phyloP scores from a whole-genome alignment of 2,329 filamentous ascomycete species.

The Mycosphaerelloides madeirae region DNA sequence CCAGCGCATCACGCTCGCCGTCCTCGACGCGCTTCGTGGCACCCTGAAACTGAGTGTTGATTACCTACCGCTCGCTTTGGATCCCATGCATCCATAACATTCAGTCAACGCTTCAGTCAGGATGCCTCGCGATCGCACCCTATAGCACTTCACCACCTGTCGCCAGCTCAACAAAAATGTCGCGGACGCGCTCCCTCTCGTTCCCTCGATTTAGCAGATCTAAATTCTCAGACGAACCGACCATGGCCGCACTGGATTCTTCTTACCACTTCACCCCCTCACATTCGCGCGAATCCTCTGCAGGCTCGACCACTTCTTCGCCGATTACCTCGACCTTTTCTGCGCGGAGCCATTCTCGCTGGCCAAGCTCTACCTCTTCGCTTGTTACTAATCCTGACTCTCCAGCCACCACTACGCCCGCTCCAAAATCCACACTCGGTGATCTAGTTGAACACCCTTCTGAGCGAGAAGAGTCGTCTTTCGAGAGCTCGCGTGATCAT shows the following conservation, averaged over 20 bases:
- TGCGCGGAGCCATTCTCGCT: slow-evolving; percentile 56
- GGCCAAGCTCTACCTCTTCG: slow-evolving; percentile 74
- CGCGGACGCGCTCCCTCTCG: slow-evolving; percentile 25
- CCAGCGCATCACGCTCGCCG: slow-evolving; percentile 18
- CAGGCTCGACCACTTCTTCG: slow-evolving; percentile 60
- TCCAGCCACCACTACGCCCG: slow-evolving; percentile 42
- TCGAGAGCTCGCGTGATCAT: slow-evolving; percentile 35
- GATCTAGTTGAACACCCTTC: slow-evolving; percentile 80
- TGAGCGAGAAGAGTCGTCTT: slow-evolving; percentile 59
- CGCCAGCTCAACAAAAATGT: slow-evolving; percentile 24
- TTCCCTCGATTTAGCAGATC: slow-evolving; percentile 23
- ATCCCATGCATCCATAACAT: slow-evolving; percentile 23
- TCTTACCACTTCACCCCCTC: slow-evolving; percentile 22
- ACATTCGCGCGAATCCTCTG: slow-evolving; percentile 35
- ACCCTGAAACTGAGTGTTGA: slow-evolving; percentile 17
- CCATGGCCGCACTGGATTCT: slow-evolving; percentile 14
- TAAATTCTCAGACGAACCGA: slow-evolving; percentile 19
- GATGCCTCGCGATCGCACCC: slow-evolving; percentile 20
- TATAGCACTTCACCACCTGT: slow-evolving; percentile 13
- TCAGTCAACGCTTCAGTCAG: slow-evolving; percentile 6
- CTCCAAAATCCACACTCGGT: slow-evolving; percentile 63
- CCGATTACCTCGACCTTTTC: slow-evolving; percentile 69
- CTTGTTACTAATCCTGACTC: slow-evolving; percentile 60
- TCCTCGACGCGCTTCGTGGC: slow-evolving; percentile 19
- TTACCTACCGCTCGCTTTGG: slow-evolving; percentile 12